A percentile compares a stretch with the other conserved stretches of the same genome.
Evolutionary conservation across 805 yeast genomes (phyloP).

Genomic region (Priceomyces haplophilus): DNA sequence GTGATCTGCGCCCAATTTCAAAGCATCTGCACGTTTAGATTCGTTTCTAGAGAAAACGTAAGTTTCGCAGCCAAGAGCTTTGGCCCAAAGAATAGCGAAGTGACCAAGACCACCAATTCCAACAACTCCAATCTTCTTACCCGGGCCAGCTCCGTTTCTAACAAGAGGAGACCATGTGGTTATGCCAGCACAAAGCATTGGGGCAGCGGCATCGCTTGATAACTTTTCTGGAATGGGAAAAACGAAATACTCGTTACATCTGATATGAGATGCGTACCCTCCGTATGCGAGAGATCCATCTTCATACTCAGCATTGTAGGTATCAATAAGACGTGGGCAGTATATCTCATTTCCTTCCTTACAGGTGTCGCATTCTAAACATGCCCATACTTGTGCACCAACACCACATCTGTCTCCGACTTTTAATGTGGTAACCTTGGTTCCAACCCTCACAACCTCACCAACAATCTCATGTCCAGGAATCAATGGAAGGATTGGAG

Average conservation of each 20-base stretch:
- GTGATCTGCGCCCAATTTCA: conserved; percentile 29
- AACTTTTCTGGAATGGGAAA: conserved; percentile 50
- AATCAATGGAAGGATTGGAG: conserved; percentile 13
- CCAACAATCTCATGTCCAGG: conserved; percentile 27
- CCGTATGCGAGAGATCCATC: conserved; percentile 36
- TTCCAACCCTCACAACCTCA: conserved; percentile 25
- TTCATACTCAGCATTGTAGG: conserved; percentile 27
- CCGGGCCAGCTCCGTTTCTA: conserved; percentile 36
- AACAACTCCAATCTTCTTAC: conserved; percentile 52
- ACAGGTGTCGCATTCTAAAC: conserved; percentile 7
- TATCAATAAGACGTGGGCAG: conserved; percentile 33
- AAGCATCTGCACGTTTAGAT: conserved; percentile 30
- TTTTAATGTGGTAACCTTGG: conserved; percentile 31
- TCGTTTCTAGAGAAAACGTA: conserved; percentile 27
- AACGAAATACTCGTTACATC: conserved; percentile 42
- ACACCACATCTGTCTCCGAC: conserved; percentile 47
- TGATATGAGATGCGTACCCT: conserved; percentile 49
- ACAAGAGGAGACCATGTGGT: conserved; percentile 52
- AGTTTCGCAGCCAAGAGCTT: conserved; percentile 54
- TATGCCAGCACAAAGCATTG: conserved; percentile 56
- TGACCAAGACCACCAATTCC: conserved; percentile 72
- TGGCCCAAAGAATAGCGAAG: conserved; percentile 55
- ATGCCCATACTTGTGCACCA: conserved; percentile 16
- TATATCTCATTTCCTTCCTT: conserved; percentile 15
- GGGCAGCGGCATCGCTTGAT: conserved; percentile 43